Evolutionary conservation across 2,329 filamentous ascomycete species (phyloP), one percentile per base, ranked within the genome.

Genomic region (Microsporum ferrugineum): DNA sequence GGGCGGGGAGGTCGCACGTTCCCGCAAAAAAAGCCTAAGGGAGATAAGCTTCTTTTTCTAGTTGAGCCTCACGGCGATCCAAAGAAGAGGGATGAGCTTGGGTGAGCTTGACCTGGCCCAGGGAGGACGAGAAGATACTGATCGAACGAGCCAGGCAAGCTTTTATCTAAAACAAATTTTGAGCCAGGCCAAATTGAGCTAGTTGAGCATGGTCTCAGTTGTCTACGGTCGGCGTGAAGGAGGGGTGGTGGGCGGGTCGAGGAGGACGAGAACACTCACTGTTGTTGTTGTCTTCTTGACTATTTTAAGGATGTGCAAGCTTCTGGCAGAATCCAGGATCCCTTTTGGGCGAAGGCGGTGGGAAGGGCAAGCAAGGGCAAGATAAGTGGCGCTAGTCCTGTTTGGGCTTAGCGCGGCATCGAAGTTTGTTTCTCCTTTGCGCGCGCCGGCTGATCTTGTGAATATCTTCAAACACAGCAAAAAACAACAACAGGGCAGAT

Each of bases 11-110:
- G 33, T 60, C 58, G 31, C 60, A 62, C 49, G 53, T 65, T 60
- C 65, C 66, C 65, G 68, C 41, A 61, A 66, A 23, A 23, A 23
- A 71, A 65, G 65, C 65, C 39, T 67, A 71, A 69, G 58, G 66
- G 57, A 66, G 67, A 70, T 71, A 70, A 71, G 69, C 69, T 71
- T 71, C 62, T 66, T 67, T 63, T 64, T 62, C 59, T 55, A 61
- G 14, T 57, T 57, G 55, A 57, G 55, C 55, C 55, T 38, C 55
- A 57, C 14, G 55, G 5, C 55, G 55, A 57, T 57, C 55, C 31
- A 56, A 29, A 17, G 27, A 5, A 43, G 39, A 43, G 39, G 12
- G 41, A 8, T 10, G 43, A 47, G 10, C 17, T 17, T 29, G 43
- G 43, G 43, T n/a, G 43, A 47, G 43, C 43, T 12, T 23, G 49